phyloP scores from a whole-genome alignment of 2,329 filamentous ascomycete genomes.

The Ophiocordyceps polyrhachis-furcata region DNA sequence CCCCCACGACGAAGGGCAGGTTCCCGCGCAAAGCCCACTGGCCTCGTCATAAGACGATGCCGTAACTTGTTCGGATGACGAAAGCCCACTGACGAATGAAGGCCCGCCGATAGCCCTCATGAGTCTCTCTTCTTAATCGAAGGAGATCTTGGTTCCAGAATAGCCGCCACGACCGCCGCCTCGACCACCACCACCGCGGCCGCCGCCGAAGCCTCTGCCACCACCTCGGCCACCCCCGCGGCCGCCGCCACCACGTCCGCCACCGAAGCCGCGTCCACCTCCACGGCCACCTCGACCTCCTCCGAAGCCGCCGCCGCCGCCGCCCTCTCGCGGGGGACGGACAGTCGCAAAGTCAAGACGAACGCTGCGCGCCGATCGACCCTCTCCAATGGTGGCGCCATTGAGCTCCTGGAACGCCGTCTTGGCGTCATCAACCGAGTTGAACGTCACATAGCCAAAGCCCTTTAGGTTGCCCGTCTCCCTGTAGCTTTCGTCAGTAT shows the following conservation, averaged over 20 bases:
- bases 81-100: conserved; percentile 29
- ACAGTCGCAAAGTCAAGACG: conserved; percentile 69
- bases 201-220: conserved; percentile 29
- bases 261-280: conserved; percentile 19
- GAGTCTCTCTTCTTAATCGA: conserved; percentile 24
- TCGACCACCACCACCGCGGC: conserved; percentile 33
- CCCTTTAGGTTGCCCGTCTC: conserved; percentile 76
- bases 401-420: conserved; percentile 51
- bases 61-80: conserved; percentile 26
- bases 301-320: conserved; percentile 29
- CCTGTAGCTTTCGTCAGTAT: conserved; percentile 17
- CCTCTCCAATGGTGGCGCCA: conserved; percentile 41
- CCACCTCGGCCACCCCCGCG: conserved; percentile 31
- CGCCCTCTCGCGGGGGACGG: conserved; percentile 40
- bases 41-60: conserved; percentile 12
- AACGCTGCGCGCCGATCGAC: conserved; percentile 53
- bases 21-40: conserved; percentile 36
- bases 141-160: conserved; percentile 63
- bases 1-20: conserved; percentile 14
- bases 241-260: conserved; percentile 25
- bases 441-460: conserved; percentile 80
- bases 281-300: conserved; percentile 33
- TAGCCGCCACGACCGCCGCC: conserved; percentile 28
- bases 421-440: conserved; percentile 66
- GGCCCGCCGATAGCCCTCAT: conserved; percentile 26